Evolutionary conservation across 2,329 filamentous ascomycete genomes (phyloP), one percentile per base, ranked within the genome.

Genomic region (Ophiostoma perfectum): DNA sequence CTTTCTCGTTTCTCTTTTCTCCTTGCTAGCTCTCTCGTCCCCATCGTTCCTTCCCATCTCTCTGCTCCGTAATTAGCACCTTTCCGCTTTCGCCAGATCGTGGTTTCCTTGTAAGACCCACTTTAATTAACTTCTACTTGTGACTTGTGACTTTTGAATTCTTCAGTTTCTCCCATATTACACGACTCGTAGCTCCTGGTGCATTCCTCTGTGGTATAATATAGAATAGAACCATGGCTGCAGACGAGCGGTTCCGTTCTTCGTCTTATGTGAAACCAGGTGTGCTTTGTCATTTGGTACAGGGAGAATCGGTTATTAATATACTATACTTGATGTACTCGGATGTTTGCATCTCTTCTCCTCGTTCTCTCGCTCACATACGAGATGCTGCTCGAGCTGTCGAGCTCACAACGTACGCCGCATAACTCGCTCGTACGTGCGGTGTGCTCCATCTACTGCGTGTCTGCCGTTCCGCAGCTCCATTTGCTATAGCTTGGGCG

Each of bases 191-290:
- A 2, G 49, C 49, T 55, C 27, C 8, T 27, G 14, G n/a, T 14
- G n/a, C 18, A 55, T 55, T 55, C 18, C 49, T n/a, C 49, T 27
- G n/a, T 55, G 18, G n/a, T 9, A 4, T 2, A 27, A 5, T 27
- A 12, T 5, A 55, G 49, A 11, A 14, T 27, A 27, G 49, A 55
- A 9, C 18, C 49, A 55, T 27, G 49, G 49, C 27, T 55, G 49
- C 49, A 55, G 27, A 55, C 49, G 49, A 55, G 49, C 49, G 49
- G 49, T 55, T 55, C 49, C 49, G 49, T 55, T 12, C 27, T 7
- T 36, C 27, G 27, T 27, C 27, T 27, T 55, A 55, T 55, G 18
- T 9, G 49, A 36, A 18, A 55, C 49, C 5, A 27, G 27, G 2
- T 27, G 18, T 55, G 6, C n/a, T 55, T 4, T 9, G 18, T 36